Percentiles rank a stretch among this genome's conserved stretches.
These are phyloP conservation scores for Aphanomyces cochlioides DNA, from an alignment of 352 stramenopile genomes.

Conservation along the genomic window DNA sequence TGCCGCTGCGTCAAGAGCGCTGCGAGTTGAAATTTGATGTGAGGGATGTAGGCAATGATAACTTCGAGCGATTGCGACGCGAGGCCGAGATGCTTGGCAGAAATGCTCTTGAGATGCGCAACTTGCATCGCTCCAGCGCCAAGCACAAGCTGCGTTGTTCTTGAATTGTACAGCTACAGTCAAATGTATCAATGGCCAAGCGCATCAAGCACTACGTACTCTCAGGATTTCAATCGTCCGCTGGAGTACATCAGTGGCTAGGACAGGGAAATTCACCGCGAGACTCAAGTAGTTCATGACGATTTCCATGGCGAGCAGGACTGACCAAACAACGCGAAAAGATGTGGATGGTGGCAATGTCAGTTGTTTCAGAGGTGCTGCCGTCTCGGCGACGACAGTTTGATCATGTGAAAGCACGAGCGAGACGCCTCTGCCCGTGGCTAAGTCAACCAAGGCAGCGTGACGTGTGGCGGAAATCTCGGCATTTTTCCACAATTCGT, in stretches of 20 bases:
- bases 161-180: conserved; percentile 92
- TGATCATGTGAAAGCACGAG: conserved; percentile 68
- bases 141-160: conserved; percentile 94
- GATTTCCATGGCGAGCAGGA: conserved; percentile 93
- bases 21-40: conserved; percentile 94
- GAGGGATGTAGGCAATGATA: conserved; percentile 90
- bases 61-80: conserved; percentile 94
- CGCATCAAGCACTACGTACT: conserved; percentile 35
- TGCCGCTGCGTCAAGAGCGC: conserved; percentile 93
- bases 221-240: conserved; percentile 90
- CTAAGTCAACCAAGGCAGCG: conserved; percentile 87
- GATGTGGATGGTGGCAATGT: conserved; percentile 37
- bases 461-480: conserved; percentile 89
- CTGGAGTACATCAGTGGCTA: conserved; percentile 92
- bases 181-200: conserved; percentile 30
- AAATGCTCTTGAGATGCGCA: conserved; percentile 95
- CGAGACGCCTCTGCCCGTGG: conserved; percentile 83
- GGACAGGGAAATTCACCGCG: conserved; percentile 90
- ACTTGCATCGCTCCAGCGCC: conserved; percentile 95
- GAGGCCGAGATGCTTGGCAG: conserved; percentile 92
- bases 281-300: conserved; percentile 94
- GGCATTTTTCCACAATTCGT: conserved; percentile 93
- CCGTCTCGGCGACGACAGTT: conserved; percentile 55
- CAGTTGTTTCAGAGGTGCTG: conserved; percentile 53
- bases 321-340: conserved; percentile 95